Percentiles rank a stretch among this genome's conserved stretches.
These are phyloP conservation scores for Raffaelea albimanens DNA, from an alignment of 2,329 filamentous ascomycete species.

Conservation along the genomic window DNA sequence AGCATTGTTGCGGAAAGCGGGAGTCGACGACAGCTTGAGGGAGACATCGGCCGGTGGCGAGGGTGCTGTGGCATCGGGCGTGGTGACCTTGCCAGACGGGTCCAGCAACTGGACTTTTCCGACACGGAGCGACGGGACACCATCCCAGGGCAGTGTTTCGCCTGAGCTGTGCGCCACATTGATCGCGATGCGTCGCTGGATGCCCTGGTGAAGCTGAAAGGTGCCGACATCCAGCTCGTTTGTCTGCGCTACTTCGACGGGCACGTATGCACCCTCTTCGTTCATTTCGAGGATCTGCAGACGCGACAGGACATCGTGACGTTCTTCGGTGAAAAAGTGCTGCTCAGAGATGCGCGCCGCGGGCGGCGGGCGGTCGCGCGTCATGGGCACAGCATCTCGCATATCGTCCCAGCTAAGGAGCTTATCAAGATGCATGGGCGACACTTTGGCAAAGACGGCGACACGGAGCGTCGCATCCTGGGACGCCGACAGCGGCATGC, in stretches of 20 bases:
- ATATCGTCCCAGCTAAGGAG: constrained; percentile 98
- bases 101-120: constrained; percentile 79
- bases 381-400: constrained; percentile 63
- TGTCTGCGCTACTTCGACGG: constrained; percentile 85
- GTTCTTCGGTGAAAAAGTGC: constrained; percentile 87
- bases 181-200: constrained; percentile 81
- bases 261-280: constrained; percentile 81
- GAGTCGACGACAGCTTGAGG: constrained; percentile 67
- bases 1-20: constrained; percentile 72
- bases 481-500: constrained; percentile 70
- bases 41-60: constrained; percentile 55
- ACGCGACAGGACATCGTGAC: constrained; percentile 83
- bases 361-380: constrained; percentile 39
- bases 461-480: constrained; percentile 69
- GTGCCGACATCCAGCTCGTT: constrained; percentile 78
- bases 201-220: constrained; percentile 89
- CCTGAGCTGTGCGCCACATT: constrained; percentile 88
- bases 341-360: constrained; percentile 73
- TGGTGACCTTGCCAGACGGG: constrained; percentile 58
- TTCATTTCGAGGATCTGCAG: constrained; percentile 86
- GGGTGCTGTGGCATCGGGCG: not conserved
- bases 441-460: constrained; percentile 85
- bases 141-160: constrained; percentile 79
- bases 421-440: constrained; percentile 91
- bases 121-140: constrained; percentile 66